Evolutionary conservation across 768 basidiomycete genomes (phyloP).

Genomic region (Russula virescens): DNA sequence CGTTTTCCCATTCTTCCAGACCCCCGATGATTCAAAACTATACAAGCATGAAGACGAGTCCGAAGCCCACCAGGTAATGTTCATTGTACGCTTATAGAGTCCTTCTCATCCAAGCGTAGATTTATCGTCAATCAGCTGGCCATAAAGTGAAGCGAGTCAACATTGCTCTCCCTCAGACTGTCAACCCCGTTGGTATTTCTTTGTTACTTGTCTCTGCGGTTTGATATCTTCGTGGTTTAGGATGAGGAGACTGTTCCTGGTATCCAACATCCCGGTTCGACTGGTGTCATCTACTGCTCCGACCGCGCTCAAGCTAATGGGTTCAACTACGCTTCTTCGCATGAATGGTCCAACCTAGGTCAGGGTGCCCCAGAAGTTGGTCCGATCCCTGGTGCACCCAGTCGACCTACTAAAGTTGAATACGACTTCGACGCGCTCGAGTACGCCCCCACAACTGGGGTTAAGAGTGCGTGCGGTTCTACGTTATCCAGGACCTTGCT

Average conservation of each 20-base stretch:
- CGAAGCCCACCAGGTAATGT: conserved; percentile 72
- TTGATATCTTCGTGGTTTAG: conserved; percentile 30
- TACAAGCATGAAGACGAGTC: conserved; percentile 77
- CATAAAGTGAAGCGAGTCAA: conserved; percentile 51
- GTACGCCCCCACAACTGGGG: conserved; percentile 90
- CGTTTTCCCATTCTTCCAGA: conserved; percentile 40
- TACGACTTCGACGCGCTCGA: conserved; percentile 70
- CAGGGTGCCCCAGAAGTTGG: conserved; percentile 91
- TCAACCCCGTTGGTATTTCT: conserved; percentile 54
- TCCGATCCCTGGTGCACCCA: conserved; percentile 66
- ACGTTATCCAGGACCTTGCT: background rate
- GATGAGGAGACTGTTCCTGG: conserved; percentile 90
- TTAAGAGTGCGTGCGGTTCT: conserved; percentile 51
- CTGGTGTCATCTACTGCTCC: conserved; percentile 78
- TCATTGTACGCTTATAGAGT: background rate
- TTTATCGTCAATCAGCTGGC: conserved; percentile 67
- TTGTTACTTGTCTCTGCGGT: background rate
- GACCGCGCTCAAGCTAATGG: conserved; percentile 95
- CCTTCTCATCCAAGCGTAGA: conserved; percentile 39
- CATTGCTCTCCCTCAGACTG: conserved; percentile 51
- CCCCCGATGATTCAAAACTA: conserved; percentile 60
- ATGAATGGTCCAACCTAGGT: conserved; percentile 87
- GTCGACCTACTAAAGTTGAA: conserved; percentile 58
- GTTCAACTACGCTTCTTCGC: conserved; percentile 69
- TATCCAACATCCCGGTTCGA: conserved; percentile 67